phyloP scores from a whole-genome alignment of 2,329 filamentous ascomycete species.

The Shiraia sp. region DNA sequence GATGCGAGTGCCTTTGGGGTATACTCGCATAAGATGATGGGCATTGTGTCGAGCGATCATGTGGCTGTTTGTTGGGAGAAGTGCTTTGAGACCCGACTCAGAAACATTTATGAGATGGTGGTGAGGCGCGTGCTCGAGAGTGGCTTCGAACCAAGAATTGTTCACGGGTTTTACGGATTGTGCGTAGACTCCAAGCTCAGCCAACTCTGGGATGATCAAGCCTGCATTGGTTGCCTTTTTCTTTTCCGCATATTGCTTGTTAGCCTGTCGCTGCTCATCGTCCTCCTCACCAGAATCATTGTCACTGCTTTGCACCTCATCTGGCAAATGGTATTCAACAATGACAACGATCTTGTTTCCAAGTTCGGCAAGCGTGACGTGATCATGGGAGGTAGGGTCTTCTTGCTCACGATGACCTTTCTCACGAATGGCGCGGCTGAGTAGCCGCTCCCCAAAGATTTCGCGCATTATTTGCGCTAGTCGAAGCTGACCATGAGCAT shows the following conservation, averaged over 20 bases:
- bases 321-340: conserved; percentile 66
- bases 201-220: conserved; percentile 66
- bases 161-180: conserved; percentile 70
- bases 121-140: conserved; percentile 56
- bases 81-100: conserved; percentile 60
- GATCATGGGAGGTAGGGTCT: conserved; percentile 47
- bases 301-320: conserved; percentile 52
- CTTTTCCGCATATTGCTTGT: conserved; percentile 57
- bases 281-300: conserved; percentile 38
- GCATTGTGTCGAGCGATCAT: conserved; percentile 65
- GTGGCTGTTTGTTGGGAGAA: conserved; percentile 53
- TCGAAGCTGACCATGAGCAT: conserved; percentile 60
- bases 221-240: conserved; percentile 54
- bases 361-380: conserved; percentile 63
- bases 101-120: conserved; percentile 72
- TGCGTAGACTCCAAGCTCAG: conserved; percentile 68
- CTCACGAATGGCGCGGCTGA: conserved; percentile 61
- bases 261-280: conserved; percentile 55
- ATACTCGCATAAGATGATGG: conserved; percentile 70
- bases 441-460: conserved; percentile 62
- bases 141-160: conserved; percentile 65
- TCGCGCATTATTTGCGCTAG: conserved; percentile 69
- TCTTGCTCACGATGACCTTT: conserved; percentile 61
- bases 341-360: conserved; percentile 68
- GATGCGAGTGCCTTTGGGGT: conserved; percentile 70